phyloP scores from a whole-genome alignment of 139 green algal genomes.

The Pycnococcus provasolii region DNA sequence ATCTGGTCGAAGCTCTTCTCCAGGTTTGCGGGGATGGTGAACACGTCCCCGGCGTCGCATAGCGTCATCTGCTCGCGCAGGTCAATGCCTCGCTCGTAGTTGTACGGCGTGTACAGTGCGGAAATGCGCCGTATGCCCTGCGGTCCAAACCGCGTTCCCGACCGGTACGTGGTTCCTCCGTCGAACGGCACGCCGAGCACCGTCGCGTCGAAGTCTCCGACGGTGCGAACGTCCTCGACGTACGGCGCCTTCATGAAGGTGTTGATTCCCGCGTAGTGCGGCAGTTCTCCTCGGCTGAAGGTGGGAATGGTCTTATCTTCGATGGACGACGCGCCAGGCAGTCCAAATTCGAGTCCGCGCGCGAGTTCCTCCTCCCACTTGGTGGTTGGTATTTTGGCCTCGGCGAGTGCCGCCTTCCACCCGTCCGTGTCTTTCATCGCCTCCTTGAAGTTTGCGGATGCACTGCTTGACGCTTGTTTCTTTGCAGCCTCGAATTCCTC shows the following conservation, averaged over 20 bases:
- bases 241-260: slow-evolving; percentile 21
- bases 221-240: slow-evolving; percentile 6
- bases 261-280: slow-evolving; percentile 19
- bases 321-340: slow-evolving; percentile 12
- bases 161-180: slow-evolving; percentile 15
- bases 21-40: slow-evolving; percentile 21
- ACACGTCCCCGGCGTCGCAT: slow-evolving; percentile 13
- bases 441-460: not conserved
- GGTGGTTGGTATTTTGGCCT: slow-evolving; percentile 3
- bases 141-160: slow-evolving; percentile 14
- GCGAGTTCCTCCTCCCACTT: slow-evolving; percentile 6
- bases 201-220: slow-evolving; percentile 13
- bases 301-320: slow-evolving; percentile 17
- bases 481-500: too few relatives aligned
- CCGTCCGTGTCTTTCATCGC: slow-evolving; percentile 8
- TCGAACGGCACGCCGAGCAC: slow-evolving; percentile 17
- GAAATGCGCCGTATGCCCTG: slow-evolving; percentile 18
- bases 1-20: slow-evolving; percentile 23
- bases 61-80: slow-evolving; percentile 20
- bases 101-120: slow-evolving; percentile 22
- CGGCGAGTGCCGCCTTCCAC: slow-evolving; percentile 13
- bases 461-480: too few relatives aligned
- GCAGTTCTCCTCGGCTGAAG: slow-evolving; percentile 14
- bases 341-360: not conserved
- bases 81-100: slow-evolving; percentile 18